Evolutionary conservation across 345 rosid genomes (phyloP).

Genomic region (Sisymbrium altissimum): DNA sequence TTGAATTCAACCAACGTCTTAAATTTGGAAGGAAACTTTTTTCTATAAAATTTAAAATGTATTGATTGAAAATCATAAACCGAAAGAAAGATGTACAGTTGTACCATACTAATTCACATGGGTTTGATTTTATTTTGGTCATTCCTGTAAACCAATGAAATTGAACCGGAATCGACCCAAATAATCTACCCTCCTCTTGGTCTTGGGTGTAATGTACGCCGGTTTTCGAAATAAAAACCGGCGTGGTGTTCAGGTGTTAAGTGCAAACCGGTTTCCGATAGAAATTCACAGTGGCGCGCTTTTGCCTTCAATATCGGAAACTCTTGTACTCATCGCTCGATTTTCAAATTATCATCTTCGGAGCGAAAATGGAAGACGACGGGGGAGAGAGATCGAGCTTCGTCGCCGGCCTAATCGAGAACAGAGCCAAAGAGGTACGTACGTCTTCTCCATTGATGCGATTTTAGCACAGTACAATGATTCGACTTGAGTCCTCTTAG

Average conservation of each 20-base stretch:
- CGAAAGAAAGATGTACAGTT: too few species aligned
- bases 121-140: not conserved
- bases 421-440: conserved; percentile 91
- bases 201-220: not conserved
- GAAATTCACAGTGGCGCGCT: conserved; percentile 27
- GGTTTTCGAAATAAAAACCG: not conserved
- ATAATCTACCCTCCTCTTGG: not conserved
- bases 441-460: not conserved
- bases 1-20: too few species aligned
- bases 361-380: conserved; percentile 66
- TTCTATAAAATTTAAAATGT: not conserved
- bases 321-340: not conserved
- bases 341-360: conserved; percentile 15
- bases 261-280: not conserved
- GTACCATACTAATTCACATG: not conserved
- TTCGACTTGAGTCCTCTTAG: conserved; percentile 13
- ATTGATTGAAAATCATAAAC: not conserved
- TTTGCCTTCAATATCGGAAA: conserved; percentile 4
- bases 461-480: not conserved
- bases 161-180: conserved; percentile 4
- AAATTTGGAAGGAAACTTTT: not conserved
- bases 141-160: not conserved
- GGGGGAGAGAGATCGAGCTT: conserved; percentile 81
- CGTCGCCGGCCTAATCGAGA: conserved; percentile 76
- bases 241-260: not conserved